Percentiles rank a stretch among this genome's conserved stretches.
phyloP scores from a whole-genome alignment of 306 rosid genomes.

The Lathyrus aphaca region DNA sequence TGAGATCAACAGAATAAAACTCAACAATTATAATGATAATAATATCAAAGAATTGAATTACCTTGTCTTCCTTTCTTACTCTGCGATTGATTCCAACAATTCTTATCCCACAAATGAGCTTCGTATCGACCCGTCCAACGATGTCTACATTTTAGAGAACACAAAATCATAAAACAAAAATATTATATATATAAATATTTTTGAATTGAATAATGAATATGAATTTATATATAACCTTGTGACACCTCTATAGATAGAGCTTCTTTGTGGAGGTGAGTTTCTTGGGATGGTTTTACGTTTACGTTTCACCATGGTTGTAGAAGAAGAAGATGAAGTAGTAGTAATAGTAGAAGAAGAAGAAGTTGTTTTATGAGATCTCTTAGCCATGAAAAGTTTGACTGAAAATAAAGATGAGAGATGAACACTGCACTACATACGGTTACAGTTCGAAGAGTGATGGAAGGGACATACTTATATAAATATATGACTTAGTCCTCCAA shows the following conservation, averaged over 20 bases:
- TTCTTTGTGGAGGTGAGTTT: conserved; percentile 78
- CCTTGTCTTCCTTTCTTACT: conserved; percentile 98
- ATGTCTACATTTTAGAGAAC: conserved; percentile 50
- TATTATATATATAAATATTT: neutral
- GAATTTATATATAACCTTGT: conserved; percentile 56
- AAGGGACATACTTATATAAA: conserved; percentile 27
- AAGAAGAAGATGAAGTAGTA: neutral
- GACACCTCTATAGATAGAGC: conserved; percentile 83
- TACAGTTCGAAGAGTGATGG: conserved; percentile 38
- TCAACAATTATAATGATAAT: too few relatives aligned
- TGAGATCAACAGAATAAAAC: neutral
- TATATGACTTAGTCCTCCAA: conserved; percentile 55
- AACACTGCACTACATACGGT: conserved; percentile 23
- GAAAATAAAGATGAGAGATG: neutral
- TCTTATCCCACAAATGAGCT: conserved; percentile 98
- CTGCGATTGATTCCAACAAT: conserved; percentile 87
- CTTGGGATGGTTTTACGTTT: conserved; percentile 70
- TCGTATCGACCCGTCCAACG: conserved; percentile 97
- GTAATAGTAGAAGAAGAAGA: neutral
- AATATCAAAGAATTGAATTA: neutral
- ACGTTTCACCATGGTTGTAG: conserved; percentile 38
- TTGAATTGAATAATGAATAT: neutral
- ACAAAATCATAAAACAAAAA: neutral
- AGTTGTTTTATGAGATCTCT: conserved; percentile 51
- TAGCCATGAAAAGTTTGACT: conserved; percentile 51